phyloP scores from a whole-genome alignment of 1,284 basidiomycete genomes.

The Moesziomyces parantarcticus region DNA sequence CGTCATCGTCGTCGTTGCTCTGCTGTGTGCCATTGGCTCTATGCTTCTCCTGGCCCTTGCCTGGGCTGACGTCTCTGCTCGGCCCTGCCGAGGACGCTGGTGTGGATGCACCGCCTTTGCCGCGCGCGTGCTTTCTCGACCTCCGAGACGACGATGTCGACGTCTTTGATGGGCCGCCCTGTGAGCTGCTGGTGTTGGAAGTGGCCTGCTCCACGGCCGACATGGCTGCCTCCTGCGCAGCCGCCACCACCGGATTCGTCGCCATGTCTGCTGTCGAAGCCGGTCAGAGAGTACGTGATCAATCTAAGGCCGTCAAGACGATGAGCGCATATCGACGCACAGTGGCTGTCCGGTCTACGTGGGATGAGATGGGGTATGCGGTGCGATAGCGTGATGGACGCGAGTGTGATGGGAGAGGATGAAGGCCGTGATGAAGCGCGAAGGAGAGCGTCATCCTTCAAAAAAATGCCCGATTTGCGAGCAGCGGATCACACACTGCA shows the following conservation, averaged over 20 bases:
- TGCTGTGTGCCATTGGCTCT: neutral
- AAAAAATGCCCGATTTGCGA: no score
- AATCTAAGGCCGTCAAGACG: neutral
- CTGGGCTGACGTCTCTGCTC: no score
- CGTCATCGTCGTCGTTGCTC: slow-evolving; percentile 3
- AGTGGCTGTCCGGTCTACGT: no score
- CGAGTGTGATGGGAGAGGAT: no score
- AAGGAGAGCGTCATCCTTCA: no score
- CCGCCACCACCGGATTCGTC: slow-evolving; percentile 10
- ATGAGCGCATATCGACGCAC: neutral
- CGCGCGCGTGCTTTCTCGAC: neutral
- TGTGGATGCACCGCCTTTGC: no score
- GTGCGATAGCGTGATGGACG: no score
- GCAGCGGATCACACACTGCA: no score
- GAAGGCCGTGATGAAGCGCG: no score
- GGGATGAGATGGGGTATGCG: no score
- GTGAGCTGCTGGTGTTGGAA: neutral
- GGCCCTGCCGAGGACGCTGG: no score
- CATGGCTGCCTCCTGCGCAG: slow-evolving; percentile 20
- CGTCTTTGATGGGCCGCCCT: neutral
- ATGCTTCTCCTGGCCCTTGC: neutral
- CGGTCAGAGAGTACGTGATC: neutral
- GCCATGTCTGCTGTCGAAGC: slow-evolving; percentile 5
- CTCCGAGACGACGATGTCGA: neutral
- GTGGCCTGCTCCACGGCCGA: slow-evolving; percentile 9